Evolutionary conservation across 169 alveolate genomes (phyloP).

Genomic region (Eimeria tenella): DNA sequence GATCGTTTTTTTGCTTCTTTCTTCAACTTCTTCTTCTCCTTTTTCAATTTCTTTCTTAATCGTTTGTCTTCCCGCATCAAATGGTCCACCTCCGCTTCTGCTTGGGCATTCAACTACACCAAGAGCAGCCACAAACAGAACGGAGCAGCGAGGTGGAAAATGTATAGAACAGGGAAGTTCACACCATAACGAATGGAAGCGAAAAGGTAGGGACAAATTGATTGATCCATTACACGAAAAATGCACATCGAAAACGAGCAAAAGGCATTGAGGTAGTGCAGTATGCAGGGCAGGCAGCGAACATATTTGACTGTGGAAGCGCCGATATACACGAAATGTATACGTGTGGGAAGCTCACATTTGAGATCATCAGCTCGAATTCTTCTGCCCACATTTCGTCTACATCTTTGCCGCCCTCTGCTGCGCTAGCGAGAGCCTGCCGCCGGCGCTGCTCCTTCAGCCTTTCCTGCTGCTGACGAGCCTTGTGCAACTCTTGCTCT

Average conservation of each 20-base stretch:
- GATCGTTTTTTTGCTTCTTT: background rate
- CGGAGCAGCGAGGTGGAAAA: too few relatives aligned
- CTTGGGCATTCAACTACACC: slow-evolving; percentile 36
- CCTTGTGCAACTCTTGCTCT: background rate
- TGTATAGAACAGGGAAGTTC: too few relatives aligned
- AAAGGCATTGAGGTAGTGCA: too few relatives aligned
- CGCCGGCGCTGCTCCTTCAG: slow-evolving; percentile 43
- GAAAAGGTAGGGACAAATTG: too few relatives aligned
- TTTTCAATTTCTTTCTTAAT: slow-evolving; percentile 9
- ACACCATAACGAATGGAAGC: too few relatives aligned
- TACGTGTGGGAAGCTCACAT: background rate
- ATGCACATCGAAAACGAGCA: too few relatives aligned
- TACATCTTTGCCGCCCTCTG: slow-evolving; percentile 39
- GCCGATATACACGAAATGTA: too few relatives aligned
- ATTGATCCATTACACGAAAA: too few relatives aligned
- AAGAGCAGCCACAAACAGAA: too few relatives aligned
- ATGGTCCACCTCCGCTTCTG: slow-evolving; percentile 36
- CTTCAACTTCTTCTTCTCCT: slow-evolving; percentile 8
- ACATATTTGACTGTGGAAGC: too few relatives aligned
- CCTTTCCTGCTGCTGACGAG: slow-evolving; percentile 28
- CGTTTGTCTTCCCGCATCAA: slow-evolving; percentile 23
- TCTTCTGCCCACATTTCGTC: slow-evolving; percentile 77
- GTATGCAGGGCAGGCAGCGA: too few relatives aligned
- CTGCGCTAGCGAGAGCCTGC: background rate
- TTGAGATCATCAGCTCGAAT: slow-evolving; percentile 63